phyloP scores from a whole-genome alignment of 257 asterid genomes.

The Linderniella brevidens region DNA sequence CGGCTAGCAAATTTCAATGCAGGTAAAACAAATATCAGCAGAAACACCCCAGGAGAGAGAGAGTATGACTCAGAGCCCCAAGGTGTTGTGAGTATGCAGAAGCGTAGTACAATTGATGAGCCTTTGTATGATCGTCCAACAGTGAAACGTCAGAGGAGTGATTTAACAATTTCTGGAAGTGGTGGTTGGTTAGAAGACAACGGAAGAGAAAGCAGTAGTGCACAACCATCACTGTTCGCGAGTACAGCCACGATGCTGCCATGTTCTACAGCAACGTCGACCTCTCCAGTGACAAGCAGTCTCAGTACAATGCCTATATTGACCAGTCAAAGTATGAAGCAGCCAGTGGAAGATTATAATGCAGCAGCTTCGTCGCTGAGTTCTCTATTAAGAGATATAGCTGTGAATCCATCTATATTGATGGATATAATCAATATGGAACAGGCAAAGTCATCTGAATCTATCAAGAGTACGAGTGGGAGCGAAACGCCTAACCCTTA shows the following conservation, averaged over 20 bases:
- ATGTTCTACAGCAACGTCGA: not conserved
- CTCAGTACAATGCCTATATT: slow-evolving; percentile 13
- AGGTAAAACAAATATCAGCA: slow-evolving; percentile 16
- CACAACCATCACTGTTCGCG: not conserved
- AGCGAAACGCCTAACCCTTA: slow-evolving; percentile 21
- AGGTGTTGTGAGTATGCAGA: slow-evolving; percentile 28
- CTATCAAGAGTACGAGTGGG: slow-evolving; percentile 21
- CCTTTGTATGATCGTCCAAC: slow-evolving; percentile 43
- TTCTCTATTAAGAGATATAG: slow-evolving; percentile 50
- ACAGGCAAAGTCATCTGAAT: slow-evolving; percentile 37
- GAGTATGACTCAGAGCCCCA: slow-evolving; percentile 52
- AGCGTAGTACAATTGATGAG: slow-evolving; percentile 44
- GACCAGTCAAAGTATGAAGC: slow-evolving; percentile 13
- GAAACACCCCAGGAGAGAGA: slow-evolving; percentile 12
- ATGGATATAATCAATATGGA: slow-evolving; percentile 58
- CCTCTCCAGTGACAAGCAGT: not conserved
- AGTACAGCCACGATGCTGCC: slow-evolving; percentile 17
- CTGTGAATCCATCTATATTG: slow-evolving; percentile 67
- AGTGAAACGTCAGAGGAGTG: slow-evolving; percentile 50
- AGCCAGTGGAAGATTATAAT: slow-evolving; percentile 20
- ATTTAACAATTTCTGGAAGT: slow-evolving; percentile 6
- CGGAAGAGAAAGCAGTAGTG: not conserved
- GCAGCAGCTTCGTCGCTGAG: slow-evolving; percentile 37
- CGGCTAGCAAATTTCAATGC: slow-evolving; percentile 44
- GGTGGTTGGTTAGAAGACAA: too few relatives aligned